phyloP scores from a whole-genome alignment of 2,329 filamentous ascomycete species.

The Kalmusia sp. region DNA sequence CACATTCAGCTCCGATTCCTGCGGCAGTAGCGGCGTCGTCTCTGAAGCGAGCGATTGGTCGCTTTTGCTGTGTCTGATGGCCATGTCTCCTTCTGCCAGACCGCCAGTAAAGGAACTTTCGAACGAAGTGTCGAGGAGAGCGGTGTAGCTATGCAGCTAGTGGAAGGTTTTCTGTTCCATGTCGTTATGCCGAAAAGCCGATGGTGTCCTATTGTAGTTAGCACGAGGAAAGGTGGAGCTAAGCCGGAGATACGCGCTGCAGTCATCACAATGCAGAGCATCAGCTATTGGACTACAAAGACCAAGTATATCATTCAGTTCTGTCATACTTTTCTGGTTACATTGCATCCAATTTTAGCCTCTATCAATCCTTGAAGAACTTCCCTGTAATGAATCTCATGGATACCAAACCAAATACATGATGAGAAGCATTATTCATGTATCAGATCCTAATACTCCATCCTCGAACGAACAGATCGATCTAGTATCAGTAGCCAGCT shows the following conservation, averaged over 20 bases:
- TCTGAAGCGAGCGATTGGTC: conserved; percentile 10
- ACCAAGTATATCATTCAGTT: too few species aligned
- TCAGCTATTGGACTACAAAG: too few species aligned
- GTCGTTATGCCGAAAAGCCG: conserved; percentile 2
- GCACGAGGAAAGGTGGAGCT: background rate
- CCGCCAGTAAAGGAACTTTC: background rate
- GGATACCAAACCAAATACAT: too few species aligned
- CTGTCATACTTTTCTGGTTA: too few species aligned
- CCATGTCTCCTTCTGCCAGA: conserved; percentile 1
- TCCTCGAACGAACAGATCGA: too few species aligned
- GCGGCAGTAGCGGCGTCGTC: conserved; percentile 21
- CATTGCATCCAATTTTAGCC: too few species aligned
- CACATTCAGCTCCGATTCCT: background rate
- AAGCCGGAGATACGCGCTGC: background rate
- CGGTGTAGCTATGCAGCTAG: background rate
- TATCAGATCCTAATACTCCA: too few species aligned
- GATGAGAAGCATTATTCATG: too few species aligned
- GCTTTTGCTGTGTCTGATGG: background rate
- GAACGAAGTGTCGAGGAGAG: background rate
- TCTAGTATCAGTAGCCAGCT: too few species aligned
- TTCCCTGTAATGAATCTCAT: too few species aligned
- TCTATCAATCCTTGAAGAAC: too few species aligned
- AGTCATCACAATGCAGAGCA: background rate
- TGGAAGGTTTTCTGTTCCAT: background rate
- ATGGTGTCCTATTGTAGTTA: background rate